These are phyloP conservation scores for Candida xyloterini DNA, from an alignment of 805 yeast species.

Conservation along the genomic window DNA sequence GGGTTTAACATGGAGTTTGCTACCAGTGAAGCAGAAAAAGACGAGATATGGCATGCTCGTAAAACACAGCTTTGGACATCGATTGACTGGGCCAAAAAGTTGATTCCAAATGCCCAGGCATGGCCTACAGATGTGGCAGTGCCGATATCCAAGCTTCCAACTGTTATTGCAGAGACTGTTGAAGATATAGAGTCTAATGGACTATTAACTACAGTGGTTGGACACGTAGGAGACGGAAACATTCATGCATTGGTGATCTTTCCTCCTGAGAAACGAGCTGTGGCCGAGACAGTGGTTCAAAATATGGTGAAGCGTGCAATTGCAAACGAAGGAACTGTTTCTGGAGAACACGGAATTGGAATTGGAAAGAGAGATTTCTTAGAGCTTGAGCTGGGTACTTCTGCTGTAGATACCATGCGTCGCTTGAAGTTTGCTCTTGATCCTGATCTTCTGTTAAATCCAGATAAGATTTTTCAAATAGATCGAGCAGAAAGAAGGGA, in stretches of 20 bases:
- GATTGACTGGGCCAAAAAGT: conserved; percentile 58
- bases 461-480: conserved; percentile 71
- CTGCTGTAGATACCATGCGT: conserved; percentile 68
- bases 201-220: conserved; percentile 55
- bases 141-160: conserved; percentile 65
- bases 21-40: conserved; percentile 52
- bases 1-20: conserved; percentile 59
- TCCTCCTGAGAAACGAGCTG: conserved; percentile 44
- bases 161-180: conserved; percentile 60
- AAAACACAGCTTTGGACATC: conserved; percentile 66
- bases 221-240: conserved; percentile 82
- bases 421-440: conserved; percentile 66
- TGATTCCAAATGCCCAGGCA: conserved; percentile 41
- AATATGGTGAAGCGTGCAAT: conserved; percentile 65
- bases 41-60: conserved; percentile 70
- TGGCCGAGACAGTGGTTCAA: conserved; percentile 50
- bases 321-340: conserved; percentile 71
- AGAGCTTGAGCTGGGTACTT: conserved; percentile 60
- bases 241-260: conserved; percentile 67
- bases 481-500: conserved; percentile 43
- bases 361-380: conserved; percentile 68
- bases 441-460: conserved; percentile 68
- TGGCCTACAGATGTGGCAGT: conserved; percentile 85
- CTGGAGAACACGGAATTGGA: conserved; percentile 86
- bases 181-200: conserved; percentile 54